Percentiles rank a stretch among this genome's conserved stretches.
These are phyloP conservation scores for Stachybotrys elegans DNA, from an alignment of 2,329 filamentous ascomycete genomes.

Conservation along the genomic window DNA sequence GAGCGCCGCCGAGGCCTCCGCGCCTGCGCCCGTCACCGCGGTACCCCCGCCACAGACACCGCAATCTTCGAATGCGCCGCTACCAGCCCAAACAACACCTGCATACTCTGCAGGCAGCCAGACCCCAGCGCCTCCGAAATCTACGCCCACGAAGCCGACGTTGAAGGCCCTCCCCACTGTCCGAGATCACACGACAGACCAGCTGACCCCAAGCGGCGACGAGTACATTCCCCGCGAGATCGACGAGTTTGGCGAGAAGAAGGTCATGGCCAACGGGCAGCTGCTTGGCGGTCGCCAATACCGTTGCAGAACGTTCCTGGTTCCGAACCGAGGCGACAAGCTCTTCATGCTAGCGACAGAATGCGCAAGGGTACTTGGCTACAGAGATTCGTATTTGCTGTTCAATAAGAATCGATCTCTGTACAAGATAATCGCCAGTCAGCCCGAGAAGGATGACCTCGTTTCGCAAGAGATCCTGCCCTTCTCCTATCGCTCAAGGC, in stretches of 20 bases:
- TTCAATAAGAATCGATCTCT: constrained; percentile 98
- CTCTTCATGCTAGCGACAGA: constrained; percentile 98
- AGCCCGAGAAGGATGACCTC: constrained; percentile 92
- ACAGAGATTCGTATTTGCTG: constrained; percentile 93
- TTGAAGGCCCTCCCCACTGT: constrained; percentile 95
- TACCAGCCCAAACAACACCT: constrained; percentile 37
- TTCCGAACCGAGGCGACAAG: constrained; percentile 86
- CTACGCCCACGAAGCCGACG: constrained; percentile 75
- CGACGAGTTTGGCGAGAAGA: constrained; percentile 90
- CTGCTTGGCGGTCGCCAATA: constrained; percentile 81
- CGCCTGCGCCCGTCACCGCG: constrained; percentile 42
- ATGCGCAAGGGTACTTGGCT: constrained; percentile 87
- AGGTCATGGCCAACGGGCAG: constrained; percentile 80
- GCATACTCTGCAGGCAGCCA: constrained; percentile 33
- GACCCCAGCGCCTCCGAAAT: constrained; percentile 62
- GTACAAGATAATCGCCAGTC: constrained; percentile 95
- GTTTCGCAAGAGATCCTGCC: constrained; percentile 93
- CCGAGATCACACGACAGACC: constrained; percentile 93
- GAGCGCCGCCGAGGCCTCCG: constrained; percentile 52
- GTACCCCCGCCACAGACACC: constrained; percentile 49
- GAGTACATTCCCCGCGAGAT: constrained; percentile 93
- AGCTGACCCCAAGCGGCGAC: constrained; percentile 81
- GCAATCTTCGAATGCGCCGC: constrained; percentile 42
- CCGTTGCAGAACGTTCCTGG: constrained; percentile 86
- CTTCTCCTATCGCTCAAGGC: constrained; percentile 95